Conservation (phyloP, 768 basidiomycete species). For the Lepiota brunneoincarnata region DNA sequence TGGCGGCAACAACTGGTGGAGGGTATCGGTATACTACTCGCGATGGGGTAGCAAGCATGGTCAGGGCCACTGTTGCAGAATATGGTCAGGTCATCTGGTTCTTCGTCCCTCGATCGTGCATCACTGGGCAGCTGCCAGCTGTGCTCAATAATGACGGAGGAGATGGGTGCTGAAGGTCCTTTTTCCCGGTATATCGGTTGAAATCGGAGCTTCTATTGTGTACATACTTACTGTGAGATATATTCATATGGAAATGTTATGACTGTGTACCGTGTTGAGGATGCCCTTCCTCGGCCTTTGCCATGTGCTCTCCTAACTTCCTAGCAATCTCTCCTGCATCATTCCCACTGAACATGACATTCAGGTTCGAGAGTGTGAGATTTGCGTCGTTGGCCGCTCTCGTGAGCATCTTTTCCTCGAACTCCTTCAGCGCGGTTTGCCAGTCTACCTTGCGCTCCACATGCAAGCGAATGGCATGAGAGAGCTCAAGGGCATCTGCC, state of each 20-base stretch:
- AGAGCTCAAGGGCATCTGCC: slow-evolving; percentile 20
- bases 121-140: slow-evolving; percentile 21
- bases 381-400: background rate
- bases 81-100: slow-evolving; percentile 25
- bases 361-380: background rate
- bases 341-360: background rate
- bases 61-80: slow-evolving; percentile 22
- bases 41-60: slow-evolving; percentile 22
- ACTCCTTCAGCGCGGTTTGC: background rate
- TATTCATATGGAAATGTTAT: background rate
- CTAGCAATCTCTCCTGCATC: background rate
- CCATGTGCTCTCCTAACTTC: background rate
- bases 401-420: slow-evolving; percentile 6
- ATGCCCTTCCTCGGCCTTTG: background rate
- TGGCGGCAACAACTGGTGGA: slow-evolving; percentile 17
- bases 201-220: too few species aligned
- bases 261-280: background rate
- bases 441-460: background rate
- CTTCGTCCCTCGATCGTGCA: slow-evolving; percentile 24
- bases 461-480: slow-evolving; percentile 4
- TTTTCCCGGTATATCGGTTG: background rate
- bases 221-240: background rate
- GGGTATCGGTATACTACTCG: slow-evolving; percentile 21
- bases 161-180: slow-evolving; percentile 18
- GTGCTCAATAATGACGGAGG: slow-evolving; percentile 21